Evolutionary conservation across 2,329 filamentous ascomycete species (phyloP), one percentile per base, ranked within the genome.

Genomic region (Talaromyces sp.): DNA sequence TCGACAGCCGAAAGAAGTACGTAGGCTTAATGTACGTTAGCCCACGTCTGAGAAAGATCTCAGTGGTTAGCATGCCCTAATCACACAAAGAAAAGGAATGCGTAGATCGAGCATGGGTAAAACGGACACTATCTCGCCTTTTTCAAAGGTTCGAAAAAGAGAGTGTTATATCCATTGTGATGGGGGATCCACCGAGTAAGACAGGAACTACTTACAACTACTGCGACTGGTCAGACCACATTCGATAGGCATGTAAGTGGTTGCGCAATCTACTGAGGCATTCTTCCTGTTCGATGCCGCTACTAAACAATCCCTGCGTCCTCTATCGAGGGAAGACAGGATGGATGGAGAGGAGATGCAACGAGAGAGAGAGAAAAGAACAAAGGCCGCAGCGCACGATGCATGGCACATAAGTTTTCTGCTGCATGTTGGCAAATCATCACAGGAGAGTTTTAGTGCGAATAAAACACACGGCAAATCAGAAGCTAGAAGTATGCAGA

Each of bases 401-500:
- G 57, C 57, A 39, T 48, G 12, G 14, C 39, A 42, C 44, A 59
- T 39, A 35, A 21, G 31, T 40, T 56, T n/a, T 23, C 33, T 56
- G 35, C 54, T 57, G 54, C 54, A 57, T 14, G 23, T 42, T 57
- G 35, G 35, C 54, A 57, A 39, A 42, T 31, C 35, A 57, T 57
- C 54, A 57, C 54, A 5, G n/a, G 14, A 23, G 33, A 56, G 52
- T 40, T 35, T 55, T 50, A 50, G 52, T 33, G 21, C 16, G 23
- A 56, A 11, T 44, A 14, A 35, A 23, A 39, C 35, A 44, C 33
- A 37, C 50, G 40, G 33, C 62, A 57, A 63, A 63, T 63, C 48
- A 54, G 58, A 60, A 63, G 50, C 58, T 16, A 39, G 39, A 44
- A 7, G 6, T 8, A 46, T 18, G n/a, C 23, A 31, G 37, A 42